Evolutionary conservation across 2,329 filamentous ascomycete genomes (phyloP).

Genomic region (Penicillium polonicum): DNA sequence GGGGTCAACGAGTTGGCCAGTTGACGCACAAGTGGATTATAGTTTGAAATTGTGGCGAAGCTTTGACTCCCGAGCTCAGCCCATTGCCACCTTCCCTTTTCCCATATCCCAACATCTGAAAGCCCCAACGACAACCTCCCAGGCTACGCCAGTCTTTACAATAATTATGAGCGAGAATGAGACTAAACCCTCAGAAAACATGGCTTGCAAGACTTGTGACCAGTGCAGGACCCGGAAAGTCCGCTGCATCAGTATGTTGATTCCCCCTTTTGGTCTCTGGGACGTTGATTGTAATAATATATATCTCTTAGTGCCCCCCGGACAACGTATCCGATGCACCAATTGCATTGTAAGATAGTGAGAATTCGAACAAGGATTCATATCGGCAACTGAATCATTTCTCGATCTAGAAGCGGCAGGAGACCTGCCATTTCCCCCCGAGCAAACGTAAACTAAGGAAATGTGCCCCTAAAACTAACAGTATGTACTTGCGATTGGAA

Average conservation of each 20-base stretch:
- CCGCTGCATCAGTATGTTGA: conserved; percentile 38
- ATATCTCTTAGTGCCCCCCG: neutral
- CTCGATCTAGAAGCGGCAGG: neutral
- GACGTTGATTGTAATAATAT: neutral
- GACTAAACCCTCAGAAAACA: neutral
- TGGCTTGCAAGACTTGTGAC: conserved; percentile 35
- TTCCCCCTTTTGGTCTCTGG: neutral
- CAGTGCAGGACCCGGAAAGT: conserved; percentile 45
- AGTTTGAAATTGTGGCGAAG: too few relatives aligned
- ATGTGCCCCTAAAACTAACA: neutral
- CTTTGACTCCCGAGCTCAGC: too few relatives aligned
- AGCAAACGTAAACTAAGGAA: neutral
- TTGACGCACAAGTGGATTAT: too few relatives aligned
- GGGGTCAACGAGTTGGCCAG: too few relatives aligned
- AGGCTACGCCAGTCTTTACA: too few relatives aligned
- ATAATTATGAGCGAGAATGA: too few relatives aligned
- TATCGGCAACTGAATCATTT: neutral
- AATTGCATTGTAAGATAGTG: neutral
- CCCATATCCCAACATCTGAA: too few relatives aligned
- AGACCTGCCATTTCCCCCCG: neutral
- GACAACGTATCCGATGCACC: neutral
- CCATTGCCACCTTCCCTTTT: too few relatives aligned
- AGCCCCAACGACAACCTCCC: too few relatives aligned
- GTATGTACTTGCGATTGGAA: neutral
- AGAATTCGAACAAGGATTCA: neutral